Evolutionary conservation across 306 rosid species (phyloP).

Genomic region (Dryas alaskensis): DNA sequence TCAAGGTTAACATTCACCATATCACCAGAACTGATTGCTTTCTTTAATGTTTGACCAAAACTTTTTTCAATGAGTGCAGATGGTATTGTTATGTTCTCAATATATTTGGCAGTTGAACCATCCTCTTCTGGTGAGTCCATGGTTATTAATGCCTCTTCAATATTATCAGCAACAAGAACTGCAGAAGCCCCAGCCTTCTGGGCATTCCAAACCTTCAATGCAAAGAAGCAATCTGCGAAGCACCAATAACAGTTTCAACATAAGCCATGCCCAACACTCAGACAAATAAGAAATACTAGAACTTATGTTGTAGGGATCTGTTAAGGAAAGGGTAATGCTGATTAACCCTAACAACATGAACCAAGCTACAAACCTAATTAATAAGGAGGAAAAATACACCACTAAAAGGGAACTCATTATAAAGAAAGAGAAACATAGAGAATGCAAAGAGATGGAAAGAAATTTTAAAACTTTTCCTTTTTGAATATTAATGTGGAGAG

Average conservation of each 20-base stretch:
- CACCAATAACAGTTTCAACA: constrained; percentile 25
- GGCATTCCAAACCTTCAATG: constrained; percentile 98
- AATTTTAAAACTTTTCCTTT: not conserved
- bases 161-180: constrained; percentile 91
- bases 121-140: constrained; percentile 98
- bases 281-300: constrained; percentile 16
- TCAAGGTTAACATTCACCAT: constrained; percentile 94
- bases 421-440: not conserved
- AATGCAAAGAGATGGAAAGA: not conserved
- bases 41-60: constrained; percentile 75
- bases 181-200: constrained; percentile 99
- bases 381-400: not conserved
- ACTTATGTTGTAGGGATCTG: not conserved
- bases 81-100: constrained; percentile 91
- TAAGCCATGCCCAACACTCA: not conserved
- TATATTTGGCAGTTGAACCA: constrained; percentile 71
- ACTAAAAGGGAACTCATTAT: no score
- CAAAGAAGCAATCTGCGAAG: constrained; percentile 90
- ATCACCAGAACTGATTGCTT: constrained; percentile 63
- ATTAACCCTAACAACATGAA: not conserved
- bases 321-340: not conserved
- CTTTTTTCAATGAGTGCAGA: constrained; percentile 89
- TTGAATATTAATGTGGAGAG: no score
- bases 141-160: constrained; percentile 80
- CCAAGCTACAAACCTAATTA: not conserved